Evolutionary conservation across 2,329 filamentous ascomycete genomes (phyloP), one percentile per base, ranked within the genome.

Genomic region (Helminthosporium solani): DNA sequence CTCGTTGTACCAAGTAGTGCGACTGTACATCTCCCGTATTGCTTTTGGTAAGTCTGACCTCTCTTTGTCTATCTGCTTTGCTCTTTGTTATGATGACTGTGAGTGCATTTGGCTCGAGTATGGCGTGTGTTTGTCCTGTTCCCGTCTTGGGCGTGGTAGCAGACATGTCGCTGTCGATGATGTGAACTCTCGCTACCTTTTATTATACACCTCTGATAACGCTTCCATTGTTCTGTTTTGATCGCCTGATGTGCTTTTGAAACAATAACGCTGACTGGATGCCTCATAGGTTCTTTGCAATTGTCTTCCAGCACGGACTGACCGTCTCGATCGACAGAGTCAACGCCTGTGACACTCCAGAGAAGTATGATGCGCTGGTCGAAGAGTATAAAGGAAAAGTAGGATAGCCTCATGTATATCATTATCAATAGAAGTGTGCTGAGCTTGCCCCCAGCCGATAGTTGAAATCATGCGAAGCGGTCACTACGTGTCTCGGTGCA

Each of bases 21-120:
- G n/a, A n/a, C n/a, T n/a, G n/a, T n/a, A n/a, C n/a, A 44, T 9
- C 20, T 23, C 18, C 25, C 6, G 45, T 35, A 47, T 41, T 56
- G 21, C 40, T 47, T n/a, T 50, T 65, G 55, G 62, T 64, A 64
- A 61, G 61, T 64, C 47, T 33, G 35, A 34, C 40, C 38, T 44
- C 54, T 40, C 38, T 48, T 41, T 40, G 49, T 46, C 35, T 43
- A 45, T 40, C n/a, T n/a, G n/a, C n/a, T n/a, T n/a, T 39, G 41
- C 23, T 47, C 25, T 53, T 62, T 72, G 71, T 71, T 70, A 90
- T 95, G 92, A 97, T 97, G 92, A 97, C 92, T 90, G 64, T 92
- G 92, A 97, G 92, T 91, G 92, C 92, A 97, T 97, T 97, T 97
- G 92, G 92, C 92, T 97, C 90, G 92, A 97, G 92, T 81, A 95